Percentiles rank a stretch among this genome's conserved stretches.
Evolutionary conservation across 1,139 yeast genomes (phyloP).

Genomic region (Keqinozyma sinolaborantium): DNA sequence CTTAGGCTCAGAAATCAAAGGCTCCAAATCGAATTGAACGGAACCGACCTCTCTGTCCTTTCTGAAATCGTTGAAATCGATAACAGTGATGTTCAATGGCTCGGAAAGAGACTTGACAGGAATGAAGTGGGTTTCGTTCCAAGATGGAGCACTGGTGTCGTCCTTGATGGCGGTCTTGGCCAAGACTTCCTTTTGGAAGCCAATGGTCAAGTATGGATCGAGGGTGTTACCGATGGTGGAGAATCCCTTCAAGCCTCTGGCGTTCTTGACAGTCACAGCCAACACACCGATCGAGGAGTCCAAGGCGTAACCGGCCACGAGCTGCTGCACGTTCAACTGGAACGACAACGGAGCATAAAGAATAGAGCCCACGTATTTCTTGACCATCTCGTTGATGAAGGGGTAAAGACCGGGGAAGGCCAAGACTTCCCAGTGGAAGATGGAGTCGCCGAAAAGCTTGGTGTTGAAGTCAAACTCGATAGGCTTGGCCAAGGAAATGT

Average conservation of each 20-base stretch:
- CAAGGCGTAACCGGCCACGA: slow-evolving; percentile 78
- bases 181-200: slow-evolving; percentile 52
- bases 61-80: slow-evolving; percentile 74
- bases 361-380: slow-evolving; percentile 84
- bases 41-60: slow-evolving; percentile 82
- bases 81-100: slow-evolving; percentile 65
- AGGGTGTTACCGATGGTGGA: slow-evolving; percentile 72
- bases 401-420: slow-evolving; percentile 82
- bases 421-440: slow-evolving; percentile 84
- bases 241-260: slow-evolving; percentile 65
- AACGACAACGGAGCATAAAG: slow-evolving; percentile 85
- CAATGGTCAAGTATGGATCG: slow-evolving; percentile 84
- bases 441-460: slow-evolving; percentile 67
- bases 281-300: slow-evolving; percentile 86
- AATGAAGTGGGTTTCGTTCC: slow-evolving; percentile 77
- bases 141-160: slow-evolving; percentile 68
- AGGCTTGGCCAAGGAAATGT: slow-evolving; percentile 76
- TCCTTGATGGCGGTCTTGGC: slow-evolving; percentile 66
- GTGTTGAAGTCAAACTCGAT: slow-evolving; percentile 84
- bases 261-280: slow-evolving; percentile 63
- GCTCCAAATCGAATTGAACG: slow-evolving; percentile 71
- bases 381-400: slow-evolving; percentile 78
- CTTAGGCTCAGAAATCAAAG: slow-evolving; percentile 52
- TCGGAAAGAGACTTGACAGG: slow-evolving; percentile 76
- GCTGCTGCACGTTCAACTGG: slow-evolving; percentile 87